phyloP scores from a whole-genome alignment of 306 rosid species.

The Lathyrus oleraceus region DNA sequence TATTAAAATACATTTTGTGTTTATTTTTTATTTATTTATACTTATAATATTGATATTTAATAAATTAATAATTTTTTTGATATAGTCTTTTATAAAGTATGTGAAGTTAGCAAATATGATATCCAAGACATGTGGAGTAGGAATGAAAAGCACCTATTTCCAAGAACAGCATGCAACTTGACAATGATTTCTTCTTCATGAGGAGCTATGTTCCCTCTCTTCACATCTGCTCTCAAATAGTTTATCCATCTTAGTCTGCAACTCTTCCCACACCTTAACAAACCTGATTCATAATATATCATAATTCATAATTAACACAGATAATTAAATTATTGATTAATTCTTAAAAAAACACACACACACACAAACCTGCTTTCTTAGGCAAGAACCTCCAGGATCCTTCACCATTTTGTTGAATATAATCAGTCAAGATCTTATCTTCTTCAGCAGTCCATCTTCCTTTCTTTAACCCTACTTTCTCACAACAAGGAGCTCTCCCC shows the following conservation, averaged over 20 bases:
- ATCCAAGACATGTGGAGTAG: not conserved
- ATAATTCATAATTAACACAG: not conserved
- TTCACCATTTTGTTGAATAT: conserved; percentile 66
- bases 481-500: conserved; percentile 90
- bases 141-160: conserved; percentile 60
- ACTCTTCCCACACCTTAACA: conserved; percentile 81
- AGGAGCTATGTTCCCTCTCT: conserved; percentile 84
- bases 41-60: not conserved
- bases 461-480: conserved; percentile 73
- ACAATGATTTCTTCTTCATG: conserved; percentile 82
- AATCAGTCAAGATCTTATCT: conserved; percentile 62
- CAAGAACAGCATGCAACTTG: conserved; percentile 65
- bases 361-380: conserved; percentile 64
- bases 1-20: not conserved
- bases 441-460: conserved; percentile 93
- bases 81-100: not conserved
- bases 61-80: too few relatives aligned
- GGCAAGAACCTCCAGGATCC: conserved; percentile 85
- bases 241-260: conserved; percentile 40
- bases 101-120: not conserved
- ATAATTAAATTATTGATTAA: not conserved
- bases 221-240: conserved; percentile 74
- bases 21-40: not conserved
- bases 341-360: not conserved
- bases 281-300: conserved; percentile 35